Conservation (phyloP, 129 eudicot genomes). For the Pittosporum tobira region DNA sequence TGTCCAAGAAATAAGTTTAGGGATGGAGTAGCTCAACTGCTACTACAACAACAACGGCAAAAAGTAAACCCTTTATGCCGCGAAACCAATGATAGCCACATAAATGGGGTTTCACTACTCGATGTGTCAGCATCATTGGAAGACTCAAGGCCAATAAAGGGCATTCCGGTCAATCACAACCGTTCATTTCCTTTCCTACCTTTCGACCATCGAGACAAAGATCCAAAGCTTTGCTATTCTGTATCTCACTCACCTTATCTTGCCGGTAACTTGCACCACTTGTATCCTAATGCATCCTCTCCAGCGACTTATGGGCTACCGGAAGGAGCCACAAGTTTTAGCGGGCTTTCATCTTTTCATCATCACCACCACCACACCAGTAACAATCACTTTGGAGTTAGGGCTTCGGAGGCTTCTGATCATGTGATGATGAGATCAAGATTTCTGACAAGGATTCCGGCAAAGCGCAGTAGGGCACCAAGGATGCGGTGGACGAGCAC, state of each 20-base stretch:
- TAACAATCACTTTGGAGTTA: slow-evolving; percentile 35
- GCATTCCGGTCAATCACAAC: slow-evolving; percentile 82
- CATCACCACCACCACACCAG: slow-evolving; percentile 29
- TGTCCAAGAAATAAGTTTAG: slow-evolving; percentile 26
- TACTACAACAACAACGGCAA: too few relatives aligned
- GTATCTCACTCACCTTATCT: slow-evolving; percentile 27
- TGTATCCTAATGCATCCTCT: slow-evolving; percentile 21
- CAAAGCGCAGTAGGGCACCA: slow-evolving; percentile 75
- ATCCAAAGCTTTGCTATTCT: slow-evolving; percentile 53
- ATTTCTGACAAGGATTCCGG: slow-evolving; percentile 49
- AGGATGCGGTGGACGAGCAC: slow-evolving; percentile 94
- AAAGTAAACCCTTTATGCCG: slow-evolving; percentile 13
- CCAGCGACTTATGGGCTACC: slow-evolving; percentile 26
- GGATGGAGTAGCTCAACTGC: neutral
- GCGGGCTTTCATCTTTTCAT: slow-evolving; percentile 24
- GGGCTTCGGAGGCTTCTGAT: slow-evolving; percentile 32
- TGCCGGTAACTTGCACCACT: slow-evolving; percentile 30
- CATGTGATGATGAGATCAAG: slow-evolving; percentile 65
- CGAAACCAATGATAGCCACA: slow-evolving; percentile 18
- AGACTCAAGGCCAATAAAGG: slow-evolving; percentile 64
- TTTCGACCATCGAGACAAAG: slow-evolving; percentile 44
- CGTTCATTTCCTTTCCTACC: slow-evolving; percentile 61
- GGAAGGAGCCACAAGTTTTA: slow-evolving; percentile 32
- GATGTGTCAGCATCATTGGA: too few relatives aligned
- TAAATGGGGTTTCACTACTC: slow-evolving; percentile 45